Base-by-base conservation (phyloP, 2,329 filamentous ascomycete species). In the Diaporthe nobilis region DNA sequence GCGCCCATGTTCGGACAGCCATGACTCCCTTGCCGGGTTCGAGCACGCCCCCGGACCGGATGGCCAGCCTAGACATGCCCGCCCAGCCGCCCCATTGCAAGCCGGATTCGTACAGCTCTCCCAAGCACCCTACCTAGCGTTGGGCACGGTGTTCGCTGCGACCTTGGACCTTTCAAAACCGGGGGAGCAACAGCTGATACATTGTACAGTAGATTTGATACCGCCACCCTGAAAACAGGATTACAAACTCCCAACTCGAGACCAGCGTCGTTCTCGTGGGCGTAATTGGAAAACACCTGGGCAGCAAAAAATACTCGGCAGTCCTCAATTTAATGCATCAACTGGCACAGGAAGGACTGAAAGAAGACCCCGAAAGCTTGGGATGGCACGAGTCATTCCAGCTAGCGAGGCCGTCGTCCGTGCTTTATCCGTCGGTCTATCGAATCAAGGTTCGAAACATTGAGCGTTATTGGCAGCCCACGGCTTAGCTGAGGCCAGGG, bases 1-100 rank as follows among this genome's bases (percentile, higher is more conserved):
- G 63, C 42, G 63, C 63, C 63, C 44, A 49, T 67, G 63, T 67
- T 67, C 63, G 28, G 61, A 65, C 61, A 65, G 61, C 42, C 61
- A 65, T 67, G 44, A 67, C 61, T 67, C 61, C 44, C 44, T 15
- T 51, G 44, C 61, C 17, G 13, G 42, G 63, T 37, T 51, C 28
- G 28, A 68, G 63, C 63, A 22, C 63, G 8, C 47, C 39, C 28
- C 63, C 44, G 28, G 44, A 68, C 20, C 63, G 61, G 42, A 67
- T 25, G 63, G 28, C 20, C 12, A 68, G 63, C 63, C 47, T 37
- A 12, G 47, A 12, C 28, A 9, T 17, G 10, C 42, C 42, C 25
- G 61, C 17, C 25, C 3, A 8, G 10, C 42, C 28, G 63, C 44
- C 31, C 31, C 63, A 12, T 68, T 68, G 63, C 63, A 17, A 25